Percentiles rank a stretch among this genome's conserved stretches.
Conservation (phyloP, 805 yeast species). For the Tetrapisispora arboricola region DNA sequence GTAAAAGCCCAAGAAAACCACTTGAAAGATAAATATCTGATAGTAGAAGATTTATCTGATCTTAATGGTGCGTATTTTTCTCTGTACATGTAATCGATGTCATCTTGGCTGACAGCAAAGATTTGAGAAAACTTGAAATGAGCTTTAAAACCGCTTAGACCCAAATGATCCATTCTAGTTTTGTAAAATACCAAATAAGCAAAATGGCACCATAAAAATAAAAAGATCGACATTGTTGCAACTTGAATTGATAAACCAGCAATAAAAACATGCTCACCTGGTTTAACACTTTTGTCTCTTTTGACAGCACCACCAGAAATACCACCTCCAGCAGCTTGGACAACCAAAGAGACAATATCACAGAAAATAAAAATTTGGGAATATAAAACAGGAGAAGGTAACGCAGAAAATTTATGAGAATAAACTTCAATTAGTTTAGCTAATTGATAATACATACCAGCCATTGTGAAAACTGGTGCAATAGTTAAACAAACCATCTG, state of each 20-base stretch:
- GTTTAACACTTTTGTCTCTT: constrained; percentile 14
- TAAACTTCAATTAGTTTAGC: constrained; percentile 57
- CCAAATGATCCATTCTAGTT: constrained; percentile 19
- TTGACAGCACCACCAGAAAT: constrained; percentile 43
- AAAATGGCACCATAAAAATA: constrained; percentile 41
- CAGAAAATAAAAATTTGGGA: constrained; percentile 55
- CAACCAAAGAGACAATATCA: constrained; percentile 51
- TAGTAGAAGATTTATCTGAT: neutral
- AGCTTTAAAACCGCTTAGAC: constrained; percentile 8
- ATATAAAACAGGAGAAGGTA: constrained; percentile 28
- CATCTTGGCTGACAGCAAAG: constrained; percentile 12
- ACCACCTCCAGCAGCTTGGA: constrained; percentile 77
- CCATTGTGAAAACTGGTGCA: constrained; percentile 80
- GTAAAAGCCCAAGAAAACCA: constrained; percentile 38
- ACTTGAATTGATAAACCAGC: constrained; percentile 77
- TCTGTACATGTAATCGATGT: constrained; percentile 19
- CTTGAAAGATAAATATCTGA: constrained; percentile 30
- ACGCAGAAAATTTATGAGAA: constrained; percentile 41
- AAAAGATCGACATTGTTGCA: constrained; percentile 52
- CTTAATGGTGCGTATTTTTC: constrained; percentile 13
- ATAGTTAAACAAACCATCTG: constrained; percentile 64
- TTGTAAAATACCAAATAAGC: constrained; percentile 30
- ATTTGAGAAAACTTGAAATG: constrained; percentile 7
- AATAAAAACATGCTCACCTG: constrained; percentile 43
- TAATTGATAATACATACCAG: constrained; percentile 64